These are phyloP conservation scores for Marchantia polymorpha DNA, from an alignment of 225 moss, liverwort and hornwort genomes.

Conservation along the genomic window DNA sequence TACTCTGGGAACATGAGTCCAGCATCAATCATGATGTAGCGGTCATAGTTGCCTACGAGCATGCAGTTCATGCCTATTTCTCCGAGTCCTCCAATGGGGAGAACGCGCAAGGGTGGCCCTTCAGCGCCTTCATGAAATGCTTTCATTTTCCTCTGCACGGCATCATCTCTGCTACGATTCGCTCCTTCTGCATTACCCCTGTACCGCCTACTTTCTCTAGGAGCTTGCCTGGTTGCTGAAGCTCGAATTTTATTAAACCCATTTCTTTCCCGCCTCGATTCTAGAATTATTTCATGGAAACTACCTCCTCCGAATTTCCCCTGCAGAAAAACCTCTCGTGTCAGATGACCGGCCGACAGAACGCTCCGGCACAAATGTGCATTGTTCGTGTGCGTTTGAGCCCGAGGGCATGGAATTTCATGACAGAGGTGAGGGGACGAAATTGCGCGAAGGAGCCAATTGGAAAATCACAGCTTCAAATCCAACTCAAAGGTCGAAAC, in stretches of 20 bases:
- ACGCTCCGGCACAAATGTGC: no score
- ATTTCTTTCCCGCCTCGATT: conserved; percentile 5
- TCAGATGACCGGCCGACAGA: background rate
- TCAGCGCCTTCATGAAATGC: conserved; percentile 86
- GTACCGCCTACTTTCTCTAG: conserved; percentile 31
- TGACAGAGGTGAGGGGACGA: background rate
- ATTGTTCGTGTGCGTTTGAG: no score
- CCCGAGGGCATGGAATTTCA: no score
- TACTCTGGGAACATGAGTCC: conserved; percentile 99
- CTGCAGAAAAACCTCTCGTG: background rate
- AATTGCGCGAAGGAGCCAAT: no score
- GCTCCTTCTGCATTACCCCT: conserved; percentile 62
- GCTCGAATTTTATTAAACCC: conserved; percentile 1
- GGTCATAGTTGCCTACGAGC: conserved; percentile 99
- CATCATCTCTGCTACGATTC: conserved; percentile 79
- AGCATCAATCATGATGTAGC: conserved; percentile 97
- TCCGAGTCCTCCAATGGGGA: conserved; percentile 93
- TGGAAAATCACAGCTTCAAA: background rate
- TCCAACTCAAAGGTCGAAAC: background rate
- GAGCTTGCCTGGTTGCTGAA: conserved; percentile 17
- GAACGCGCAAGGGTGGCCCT: conserved; percentile 79
- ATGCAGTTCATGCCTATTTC: conserved; percentile 99
- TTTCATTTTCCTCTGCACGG: conserved; percentile 87
- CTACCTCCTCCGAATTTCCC: background rate
- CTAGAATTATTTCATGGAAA: conserved; percentile 1